Base-by-base conservation (phyloP, 176 grass and related monocot genomes). In the Bothriochloa decipiens region DNA sequence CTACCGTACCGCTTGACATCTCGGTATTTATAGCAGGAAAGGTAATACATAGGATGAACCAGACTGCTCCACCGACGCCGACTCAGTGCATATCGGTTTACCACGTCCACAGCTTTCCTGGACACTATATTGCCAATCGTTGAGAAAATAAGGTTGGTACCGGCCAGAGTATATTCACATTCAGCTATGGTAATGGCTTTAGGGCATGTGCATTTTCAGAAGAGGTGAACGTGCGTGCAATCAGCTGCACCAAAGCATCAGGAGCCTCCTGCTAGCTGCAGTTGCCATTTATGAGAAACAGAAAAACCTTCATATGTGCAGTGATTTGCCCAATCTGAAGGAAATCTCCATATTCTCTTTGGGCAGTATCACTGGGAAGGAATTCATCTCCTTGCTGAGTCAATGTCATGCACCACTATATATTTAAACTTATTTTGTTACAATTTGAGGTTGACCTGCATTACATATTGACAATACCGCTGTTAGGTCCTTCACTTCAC, bases 381-480 rank as follows among this genome's bases (percentile, higher is more conserved):
- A 87, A 83, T 87, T 74, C 84, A 49, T 74, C 68, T 73, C 75
- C 45, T 39, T 50, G 52, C 33, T 46, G 42, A 65, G 33, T 49
- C 60, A n/a, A 11, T 60, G 41, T 78, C 75, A 70, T 43, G 63
- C 69, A 76, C 75, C 80, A 67, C 75, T 77, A 60, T 77, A 60
- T 76, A 47, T 84, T 75, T 83, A 92, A 86, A 92, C 75, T 64
- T 86, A 39, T 50, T 86, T 84, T 84, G 75, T 81, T 86, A 76
- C 43, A 17, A 62, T 83, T 72, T 86, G 62, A 43, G 32, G 79
- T 83, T 89, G 79, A 55, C 83, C 55, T 65, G 39, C 49, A 16
- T 74, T 74, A 73, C 11, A 58, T 23, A 25, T 23, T 57, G 50
- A 45, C 12, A 79, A 63, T 50, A 35, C 25, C 11, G 7, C 0